Evolutionary conservation across 768 basidiomycete genomes (phyloP), one percentile per base, ranked within the genome.

Genomic region (Glaciozyma antarctica): DNA sequence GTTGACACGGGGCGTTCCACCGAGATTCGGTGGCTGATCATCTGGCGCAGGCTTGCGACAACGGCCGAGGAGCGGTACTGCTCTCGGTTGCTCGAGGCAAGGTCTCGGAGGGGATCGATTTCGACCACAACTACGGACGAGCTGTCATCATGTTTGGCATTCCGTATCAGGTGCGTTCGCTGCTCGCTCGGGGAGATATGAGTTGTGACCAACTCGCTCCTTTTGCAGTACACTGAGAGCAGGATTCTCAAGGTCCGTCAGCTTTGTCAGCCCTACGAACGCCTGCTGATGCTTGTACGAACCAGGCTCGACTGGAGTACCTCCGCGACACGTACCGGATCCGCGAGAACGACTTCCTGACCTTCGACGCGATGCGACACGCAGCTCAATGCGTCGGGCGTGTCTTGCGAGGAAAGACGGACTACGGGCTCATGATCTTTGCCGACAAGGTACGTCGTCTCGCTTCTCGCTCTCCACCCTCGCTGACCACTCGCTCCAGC

Each of bases 91-190:
- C 95, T 34, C 86, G 95, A 80, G 95, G 95, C 5, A 99, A 99
- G 77, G 95, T 99, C 0, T 98, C 95, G 0, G 95, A 99, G 78
- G 95, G 95, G n/a, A 99, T 99, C 73, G 95, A 99, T 84, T 99
- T 99, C 74, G 95, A 99, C 76, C 95, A 99, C 78, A 97, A 99
- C 76, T 99, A 98, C 75, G 95, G 95, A 2, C 84, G 95, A 58
- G 95, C 95, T 71, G 74, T 72, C 75, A 91, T 99, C 76, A 97
- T 99, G 95, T 98, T 99, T 79, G 95, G 95, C 61, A 82, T 76
- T 77, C 72, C 74, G 15, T 73, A 72, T 41, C 73, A 66, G 45
- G 70, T 69, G 58, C 48, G 60, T 68, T 3, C 30, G 9, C 41
- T 41, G 26, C 24, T 10, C 9, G 17, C 38, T 1, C 43, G 41